Base-by-base conservation (phyloP, 306 rosid species). In the Pterocarpus santalinus region DNA sequence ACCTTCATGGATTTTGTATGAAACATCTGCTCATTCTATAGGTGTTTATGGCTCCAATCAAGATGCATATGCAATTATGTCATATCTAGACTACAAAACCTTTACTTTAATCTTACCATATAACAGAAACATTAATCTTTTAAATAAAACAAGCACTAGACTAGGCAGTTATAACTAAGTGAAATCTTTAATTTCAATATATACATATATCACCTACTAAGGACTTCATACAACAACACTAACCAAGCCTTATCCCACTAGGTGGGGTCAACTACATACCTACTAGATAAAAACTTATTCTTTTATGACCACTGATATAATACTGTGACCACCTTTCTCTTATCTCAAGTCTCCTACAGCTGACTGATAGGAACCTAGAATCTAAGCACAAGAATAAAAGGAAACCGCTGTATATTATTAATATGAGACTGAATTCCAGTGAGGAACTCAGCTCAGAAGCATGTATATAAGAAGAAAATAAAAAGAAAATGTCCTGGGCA, bases 1-100 rank as follows among this genome's bases (percentile, higher is more conserved):
- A 69, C 14, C 66, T 60, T 32, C 68, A 73, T 61, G 67, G 51
- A 2, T 66, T 66, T 34, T 46, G 67, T 15, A 58, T 35, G 56
- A 68, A 67, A 82, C 28, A 61, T 75, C 36, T 35, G 34, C 32
- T 75, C 49, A 73, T 30, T n/a, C 35, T 58, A 46, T 2, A 8
- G 8, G 46, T 61, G 41, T 22, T 72, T 58, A 49, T 14, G 47
- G 46, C 53, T 64, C 51, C 56, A 73, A 44, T 17, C 14, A 67
- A 57, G 71, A 55, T 41, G 71, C 46, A 55, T 47, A 28, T n/a
- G 58, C 13, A 65, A 17, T 10, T 44, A 22, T 22, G 28, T 22
- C 28, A 22, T 22, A 22, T 22, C 28, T 22, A 22, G 28, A 22
- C 28, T 22, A 58, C 11, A 4, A 71, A 52, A 41, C 39, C 28